Conservation (phyloP, 805 yeast genomes). For the Dipodascus albidus region DNA sequence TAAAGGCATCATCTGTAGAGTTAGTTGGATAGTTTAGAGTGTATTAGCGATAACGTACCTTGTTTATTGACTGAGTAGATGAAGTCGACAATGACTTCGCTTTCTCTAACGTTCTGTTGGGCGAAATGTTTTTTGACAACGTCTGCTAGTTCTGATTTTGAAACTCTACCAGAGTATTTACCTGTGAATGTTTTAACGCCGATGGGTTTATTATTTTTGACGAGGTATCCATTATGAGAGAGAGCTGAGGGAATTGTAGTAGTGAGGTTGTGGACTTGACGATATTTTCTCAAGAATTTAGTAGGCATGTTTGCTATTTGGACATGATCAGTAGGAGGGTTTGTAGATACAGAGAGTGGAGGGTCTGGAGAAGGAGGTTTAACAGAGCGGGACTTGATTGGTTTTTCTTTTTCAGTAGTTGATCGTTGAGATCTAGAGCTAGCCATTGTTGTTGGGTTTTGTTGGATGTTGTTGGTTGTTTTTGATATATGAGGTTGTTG, state of each 20-base stretch:
- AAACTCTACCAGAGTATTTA: constrained; percentile 31
- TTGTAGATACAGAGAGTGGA: constrained; percentile 9
- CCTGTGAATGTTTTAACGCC: constrained; percentile 56
- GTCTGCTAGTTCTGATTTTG: constrained; percentile 48
- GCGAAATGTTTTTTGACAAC: constrained; percentile 61
- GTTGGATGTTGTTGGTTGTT: no score
- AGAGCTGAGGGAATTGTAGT: constrained; percentile 41
- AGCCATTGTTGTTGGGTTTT: no score
- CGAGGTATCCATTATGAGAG: constrained; percentile 56
- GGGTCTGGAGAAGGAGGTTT: constrained; percentile 15
- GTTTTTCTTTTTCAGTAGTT: neutral
- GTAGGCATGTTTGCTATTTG: constrained; percentile 60
- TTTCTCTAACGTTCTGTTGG: constrained; percentile 52
- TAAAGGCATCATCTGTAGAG: neutral
- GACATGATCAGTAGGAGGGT: constrained; percentile 18
- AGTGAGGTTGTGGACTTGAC: constrained; percentile 43
- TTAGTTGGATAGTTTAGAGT: neutral
- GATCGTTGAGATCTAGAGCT: neutral
- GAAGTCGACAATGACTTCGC: constrained; percentile 80
- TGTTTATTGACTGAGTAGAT: constrained; percentile 76
- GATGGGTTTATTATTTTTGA: constrained; percentile 42
- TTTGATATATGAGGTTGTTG: no score
- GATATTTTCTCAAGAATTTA: constrained; percentile 57
- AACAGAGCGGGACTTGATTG: neutral
- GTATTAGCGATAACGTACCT: constrained; percentile 30